A percentile compares a stretch with the other conserved stretches of the same genome.
Conservation (phyloP, 2,329 filamentous ascomycete species). For the Exophiala sideris region DNA sequence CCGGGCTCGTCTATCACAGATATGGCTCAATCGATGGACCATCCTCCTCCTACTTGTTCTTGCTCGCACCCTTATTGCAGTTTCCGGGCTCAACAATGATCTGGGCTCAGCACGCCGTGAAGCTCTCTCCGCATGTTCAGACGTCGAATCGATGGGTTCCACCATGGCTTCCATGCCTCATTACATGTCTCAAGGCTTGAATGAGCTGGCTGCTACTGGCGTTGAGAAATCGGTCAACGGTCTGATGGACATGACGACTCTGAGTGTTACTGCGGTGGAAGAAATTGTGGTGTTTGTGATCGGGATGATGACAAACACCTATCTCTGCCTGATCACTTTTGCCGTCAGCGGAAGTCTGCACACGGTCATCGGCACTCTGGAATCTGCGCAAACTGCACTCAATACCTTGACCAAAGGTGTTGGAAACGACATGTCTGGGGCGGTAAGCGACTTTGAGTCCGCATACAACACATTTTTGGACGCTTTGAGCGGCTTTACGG, state of each 20-base stretch:
- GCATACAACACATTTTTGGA: conserved; percentile 52
- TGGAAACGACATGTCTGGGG: conserved; percentile 44
- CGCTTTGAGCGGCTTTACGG: conserved; percentile 50
- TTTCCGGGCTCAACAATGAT: conserved; percentile 68
- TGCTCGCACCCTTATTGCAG: conserved; percentile 72
- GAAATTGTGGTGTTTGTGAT: conserved; percentile 88
- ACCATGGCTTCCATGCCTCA: conserved; percentile 98
- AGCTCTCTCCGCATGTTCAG: conserved; percentile 83
- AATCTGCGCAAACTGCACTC: conserved; percentile 59
- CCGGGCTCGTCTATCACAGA: conserved; percentile 82
- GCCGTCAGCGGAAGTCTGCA: conserved; percentile 76
- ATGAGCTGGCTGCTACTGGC: conserved; percentile 74
- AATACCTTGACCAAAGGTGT: conserved; percentile 53
- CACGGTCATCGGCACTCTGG: conserved; percentile 60
- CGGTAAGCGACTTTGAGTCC: conserved; percentile 49
- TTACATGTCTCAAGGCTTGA: conserved; percentile 85
- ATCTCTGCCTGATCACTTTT: conserved; percentile 82
- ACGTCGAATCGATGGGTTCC: conserved; percentile 89
- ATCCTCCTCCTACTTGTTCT: conserved; percentile 83
- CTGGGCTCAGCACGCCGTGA: conserved; percentile 72
- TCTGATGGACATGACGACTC: conserved; percentile 71
- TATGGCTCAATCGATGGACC: conserved; percentile 98
- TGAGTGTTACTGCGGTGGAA: conserved; percentile 79
- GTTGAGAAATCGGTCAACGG: conserved; percentile 78
- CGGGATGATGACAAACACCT: conserved; percentile 85